Evolutionary conservation across 495 filamentous ascomycete species (phyloP).

Genomic region (Penicillium turbatum): DNA sequence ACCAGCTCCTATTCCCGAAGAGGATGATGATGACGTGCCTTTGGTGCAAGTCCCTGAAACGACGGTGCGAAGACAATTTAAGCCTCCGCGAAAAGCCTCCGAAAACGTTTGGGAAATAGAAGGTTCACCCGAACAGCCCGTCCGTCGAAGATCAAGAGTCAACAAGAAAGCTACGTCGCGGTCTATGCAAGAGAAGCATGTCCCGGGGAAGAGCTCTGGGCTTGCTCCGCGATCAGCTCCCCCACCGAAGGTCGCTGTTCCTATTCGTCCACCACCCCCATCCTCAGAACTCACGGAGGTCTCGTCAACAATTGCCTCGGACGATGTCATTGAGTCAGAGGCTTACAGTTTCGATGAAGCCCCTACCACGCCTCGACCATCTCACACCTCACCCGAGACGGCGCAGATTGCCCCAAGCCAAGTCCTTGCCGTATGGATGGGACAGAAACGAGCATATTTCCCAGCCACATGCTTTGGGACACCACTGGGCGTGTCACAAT

Average conservation of each 20-base stretch:
- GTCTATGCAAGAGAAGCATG: conserved; percentile 8
- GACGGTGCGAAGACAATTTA: conserved; percentile 16
- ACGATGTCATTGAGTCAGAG: conserved; percentile 10
- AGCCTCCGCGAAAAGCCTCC: conserved; percentile 22
- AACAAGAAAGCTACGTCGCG: conserved; percentile 11
- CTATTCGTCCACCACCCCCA: conserved; percentile 7
- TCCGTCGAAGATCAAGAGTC: conserved; percentile 25
- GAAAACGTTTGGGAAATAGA: conserved; percentile 40
- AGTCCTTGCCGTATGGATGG: conserved; percentile 50
- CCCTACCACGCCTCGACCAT: conserved; percentile 13
- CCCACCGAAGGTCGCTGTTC: conserved; percentile 8
- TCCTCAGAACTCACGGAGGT: conserved; percentile 17
- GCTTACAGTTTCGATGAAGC: conserved; percentile 5
- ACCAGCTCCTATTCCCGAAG: conserved; percentile 3
- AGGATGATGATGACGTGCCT: conserved; percentile 12
- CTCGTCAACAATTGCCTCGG: conserved; percentile 10
- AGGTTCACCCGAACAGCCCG: conserved; percentile 29
- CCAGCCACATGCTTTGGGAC: conserved; percentile 48
- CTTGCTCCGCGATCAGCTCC: conserved; percentile 5
- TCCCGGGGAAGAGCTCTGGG: conserved; percentile 2
- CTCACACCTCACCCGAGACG: conserved; percentile 4
- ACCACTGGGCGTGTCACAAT: conserved; percentile 34
- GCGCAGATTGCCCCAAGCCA: conserved; percentile 39
- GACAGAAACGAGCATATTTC: conserved; percentile 45
- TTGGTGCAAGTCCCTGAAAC: conserved; percentile 11